A percentile compares a stretch with the other conserved stretches of the same genome.
Conservation (phyloP, 805 yeast genomes). For the Helenozyma rhizophorensis region DNA sequence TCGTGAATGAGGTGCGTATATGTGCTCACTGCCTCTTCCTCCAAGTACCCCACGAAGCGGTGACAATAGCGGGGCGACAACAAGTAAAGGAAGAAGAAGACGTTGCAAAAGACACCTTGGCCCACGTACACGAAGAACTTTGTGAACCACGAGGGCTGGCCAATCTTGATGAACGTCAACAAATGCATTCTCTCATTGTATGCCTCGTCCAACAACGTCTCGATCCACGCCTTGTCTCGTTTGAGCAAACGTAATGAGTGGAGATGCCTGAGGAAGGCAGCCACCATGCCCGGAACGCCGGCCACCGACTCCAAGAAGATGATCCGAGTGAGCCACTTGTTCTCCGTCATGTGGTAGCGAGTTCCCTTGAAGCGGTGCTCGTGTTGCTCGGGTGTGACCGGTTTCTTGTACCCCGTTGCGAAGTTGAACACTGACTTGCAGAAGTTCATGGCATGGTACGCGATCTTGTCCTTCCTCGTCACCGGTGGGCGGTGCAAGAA, state of each 20-base stretch:
- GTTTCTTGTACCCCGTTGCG: slow-evolving; percentile 62
- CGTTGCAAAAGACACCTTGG: slow-evolving; percentile 67
- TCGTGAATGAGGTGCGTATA: slow-evolving; percentile 55
- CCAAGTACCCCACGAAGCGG: slow-evolving; percentile 72
- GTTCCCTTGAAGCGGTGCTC: slow-evolving; percentile 31
- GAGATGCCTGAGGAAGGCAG: slow-evolving; percentile 66
- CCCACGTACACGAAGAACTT: slow-evolving; percentile 52
- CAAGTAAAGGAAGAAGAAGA: slow-evolving; percentile 58
- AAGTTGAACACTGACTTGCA: slow-evolving; percentile 54
- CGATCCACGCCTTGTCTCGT: slow-evolving; percentile 72
- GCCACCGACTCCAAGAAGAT: slow-evolving; percentile 70
- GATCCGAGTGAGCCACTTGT: slow-evolving; percentile 58
- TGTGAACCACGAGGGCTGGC: slow-evolving; percentile 58
- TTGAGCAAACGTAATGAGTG: slow-evolving; percentile 57
- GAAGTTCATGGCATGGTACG: slow-evolving; percentile 41
- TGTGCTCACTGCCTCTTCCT: slow-evolving; percentile 72
- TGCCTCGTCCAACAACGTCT: slow-evolving; percentile 69
- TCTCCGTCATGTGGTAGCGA: slow-evolving; percentile 52
- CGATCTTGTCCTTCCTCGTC: slow-evolving; percentile 47
- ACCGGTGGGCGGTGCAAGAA: slow-evolving; percentile 51
- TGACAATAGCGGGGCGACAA: slow-evolving; percentile 62
- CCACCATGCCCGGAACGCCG: slow-evolving; percentile 79
- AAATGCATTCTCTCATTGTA: slow-evolving; percentile 78
- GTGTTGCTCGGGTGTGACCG: slow-evolving; percentile 30
- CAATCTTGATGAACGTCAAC: slow-evolving; percentile 60